These are phyloP conservation scores for Botryotinia convoluta DNA, from an alignment of 2,329 filamentous ascomycete species.

Conservation along the genomic window DNA sequence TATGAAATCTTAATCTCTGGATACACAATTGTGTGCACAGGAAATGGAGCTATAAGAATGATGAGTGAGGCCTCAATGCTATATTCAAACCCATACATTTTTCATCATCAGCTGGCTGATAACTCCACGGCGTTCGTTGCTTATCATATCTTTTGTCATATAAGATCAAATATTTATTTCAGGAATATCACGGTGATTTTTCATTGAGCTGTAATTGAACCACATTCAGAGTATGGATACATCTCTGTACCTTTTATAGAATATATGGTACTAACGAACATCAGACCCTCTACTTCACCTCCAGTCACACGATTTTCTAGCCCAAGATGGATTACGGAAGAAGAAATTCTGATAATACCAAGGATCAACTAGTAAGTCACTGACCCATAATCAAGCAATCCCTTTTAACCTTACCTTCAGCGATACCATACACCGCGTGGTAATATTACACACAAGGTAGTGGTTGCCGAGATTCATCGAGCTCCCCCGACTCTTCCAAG, in stretches of 20 bases:
- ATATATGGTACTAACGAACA: neutral
- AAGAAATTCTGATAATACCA: constrained; percentile 3
- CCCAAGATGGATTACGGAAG: neutral
- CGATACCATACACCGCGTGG: neutral
- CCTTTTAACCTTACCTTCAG: neutral
- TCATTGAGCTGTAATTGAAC: neutral
- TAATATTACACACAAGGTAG: neutral
- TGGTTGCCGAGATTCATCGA: neutral
- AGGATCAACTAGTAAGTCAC: neutral
- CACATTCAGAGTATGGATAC: neutral
- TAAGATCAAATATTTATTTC: neutral
- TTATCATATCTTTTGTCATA: neutral
- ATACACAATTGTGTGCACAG: neutral
- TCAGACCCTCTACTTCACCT: neutral
- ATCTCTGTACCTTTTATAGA: neutral
- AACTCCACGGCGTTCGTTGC: neutral
- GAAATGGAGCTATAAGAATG: neutral
- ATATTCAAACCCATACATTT: neutral
- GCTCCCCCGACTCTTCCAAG: neutral
- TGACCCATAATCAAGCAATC: neutral
- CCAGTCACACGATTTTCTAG: neutral
- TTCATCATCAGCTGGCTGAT: neutral
- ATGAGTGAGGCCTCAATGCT: neutral
- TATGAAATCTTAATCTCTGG: neutral
- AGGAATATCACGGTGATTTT: neutral